A percentile compares a stretch with the other conserved stretches of the same genome.
These are phyloP conservation scores for Malania oleifera DNA, from an alignment of 164 flowering plant genomes.

Conservation along the genomic window DNA sequence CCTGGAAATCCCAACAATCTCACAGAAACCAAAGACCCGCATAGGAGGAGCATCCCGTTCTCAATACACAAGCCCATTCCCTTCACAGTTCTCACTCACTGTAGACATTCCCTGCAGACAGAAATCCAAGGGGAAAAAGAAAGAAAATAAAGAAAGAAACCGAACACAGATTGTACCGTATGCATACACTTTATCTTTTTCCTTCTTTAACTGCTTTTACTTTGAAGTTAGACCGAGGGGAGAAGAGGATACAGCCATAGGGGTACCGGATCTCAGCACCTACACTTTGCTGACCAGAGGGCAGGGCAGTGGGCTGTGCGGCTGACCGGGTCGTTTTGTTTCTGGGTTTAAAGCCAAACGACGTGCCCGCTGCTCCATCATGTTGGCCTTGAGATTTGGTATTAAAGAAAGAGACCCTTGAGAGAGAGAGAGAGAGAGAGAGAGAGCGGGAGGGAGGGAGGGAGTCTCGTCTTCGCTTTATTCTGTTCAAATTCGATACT, in stretches of 20 bases:
- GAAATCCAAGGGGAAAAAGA: slow-evolving; percentile 16
- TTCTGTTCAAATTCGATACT: slow-evolving; percentile 77
- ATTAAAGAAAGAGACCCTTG: too few relatives aligned
- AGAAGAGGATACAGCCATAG: slow-evolving; percentile 15
- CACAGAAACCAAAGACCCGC: slow-evolving; percentile 9
- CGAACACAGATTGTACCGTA: slow-evolving; percentile 6
- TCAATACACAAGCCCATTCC: slow-evolving; percentile 8
- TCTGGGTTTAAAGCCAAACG: slow-evolving; percentile 17
- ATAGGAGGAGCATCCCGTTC: slow-evolving; percentile 10
- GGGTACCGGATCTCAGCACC: slow-evolving; percentile 8
- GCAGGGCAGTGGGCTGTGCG: slow-evolving; percentile 13
- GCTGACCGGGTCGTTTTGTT: slow-evolving; percentile 22
- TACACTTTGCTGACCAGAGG: slow-evolving; percentile 31
- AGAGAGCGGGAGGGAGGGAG: background rate
- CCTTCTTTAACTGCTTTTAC: slow-evolving; percentile 34
- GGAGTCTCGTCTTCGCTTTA: slow-evolving; percentile 52
- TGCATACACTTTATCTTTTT: slow-evolving; percentile 24
- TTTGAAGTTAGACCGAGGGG: slow-evolving; percentile 34
- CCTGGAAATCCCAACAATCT: slow-evolving; percentile 6
- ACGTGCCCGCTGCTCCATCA: slow-evolving; percentile 26
- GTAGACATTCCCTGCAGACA: slow-evolving; percentile 15
- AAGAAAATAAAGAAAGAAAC: slow-evolving; percentile 3
- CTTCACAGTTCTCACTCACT: slow-evolving; percentile 1
- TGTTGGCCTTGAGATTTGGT: slow-evolving; percentile 45
- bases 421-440: background rate